These are phyloP conservation scores for Cladosporium cucumerinum DNA, from an alignment of 2,329 filamentous ascomycete species.

Conservation along the genomic window DNA sequence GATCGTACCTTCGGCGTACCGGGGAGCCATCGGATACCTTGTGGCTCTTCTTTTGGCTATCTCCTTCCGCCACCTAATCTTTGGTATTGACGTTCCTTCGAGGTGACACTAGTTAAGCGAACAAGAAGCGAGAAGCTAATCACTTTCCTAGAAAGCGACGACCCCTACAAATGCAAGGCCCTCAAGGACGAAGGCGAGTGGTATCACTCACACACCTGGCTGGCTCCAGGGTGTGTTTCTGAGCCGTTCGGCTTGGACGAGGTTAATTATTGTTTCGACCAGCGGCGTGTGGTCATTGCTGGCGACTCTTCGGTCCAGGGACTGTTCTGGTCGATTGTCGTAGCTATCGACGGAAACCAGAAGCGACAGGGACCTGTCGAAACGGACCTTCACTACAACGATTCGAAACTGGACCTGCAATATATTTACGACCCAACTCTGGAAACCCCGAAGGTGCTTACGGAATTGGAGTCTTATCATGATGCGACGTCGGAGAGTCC, in stretches of 20 bases:
- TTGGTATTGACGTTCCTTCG: background rate
- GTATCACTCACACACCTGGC: slow-evolving; percentile 52
- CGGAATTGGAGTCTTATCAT: slow-evolving; percentile 42
- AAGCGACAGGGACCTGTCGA: slow-evolving; percentile 38
- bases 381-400: slow-evolving; percentile 44
- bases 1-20: background rate
- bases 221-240: slow-evolving; percentile 58
- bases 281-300: slow-evolving; percentile 55
- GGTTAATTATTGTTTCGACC: slow-evolving; percentile 51
- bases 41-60: slow-evolving; percentile 3
- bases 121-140: background rate
- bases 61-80: background rate
- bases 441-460: slow-evolving; percentile 47
- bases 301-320: slow-evolving; percentile 61
- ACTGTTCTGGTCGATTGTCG: slow-evolving; percentile 57
- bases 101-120: background rate
- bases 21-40: background rate
- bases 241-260: slow-evolving; percentile 54
- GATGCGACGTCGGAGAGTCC: slow-evolving; percentile 31
- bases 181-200: slow-evolving; percentile 53
- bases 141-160: slow-evolving; percentile 24
- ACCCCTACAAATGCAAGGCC: slow-evolving; percentile 54
- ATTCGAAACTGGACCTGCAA: slow-evolving; percentile 47
- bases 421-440: slow-evolving; percentile 63
- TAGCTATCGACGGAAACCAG: slow-evolving; percentile 44